Conservation (phyloP, 2,329 filamentous ascomycete genomes). For the Pseudogymnoascus sp. region DNA sequence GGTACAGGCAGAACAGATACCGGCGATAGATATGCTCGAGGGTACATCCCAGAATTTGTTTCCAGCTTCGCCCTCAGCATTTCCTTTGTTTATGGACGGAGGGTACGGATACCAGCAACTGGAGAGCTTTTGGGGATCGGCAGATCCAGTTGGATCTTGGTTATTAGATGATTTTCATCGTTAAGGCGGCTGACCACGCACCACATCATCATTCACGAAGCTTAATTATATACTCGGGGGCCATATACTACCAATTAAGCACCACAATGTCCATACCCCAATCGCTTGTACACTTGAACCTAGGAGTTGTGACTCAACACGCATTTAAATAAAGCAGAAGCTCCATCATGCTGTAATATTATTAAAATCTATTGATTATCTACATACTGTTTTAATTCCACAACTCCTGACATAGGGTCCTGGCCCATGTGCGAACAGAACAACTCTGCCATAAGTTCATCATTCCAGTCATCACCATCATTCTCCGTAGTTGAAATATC, state of each 20-base stretch:
- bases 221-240: not conserved
- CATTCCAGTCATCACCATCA: not conserved
- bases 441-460: not conserved
- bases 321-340: too few species aligned
- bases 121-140: conserved; percentile 3
- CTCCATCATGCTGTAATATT: not conserved
- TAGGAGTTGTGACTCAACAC: not conserved
- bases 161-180: conserved; percentile 5
- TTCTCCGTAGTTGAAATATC: not conserved
- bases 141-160: conserved; percentile 9
- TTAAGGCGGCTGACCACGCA: not conserved
- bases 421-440: not conserved
- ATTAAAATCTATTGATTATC: not conserved
- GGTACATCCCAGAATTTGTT: not conserved
- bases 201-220: not conserved
- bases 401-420: not conserved
- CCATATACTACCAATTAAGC: not conserved
- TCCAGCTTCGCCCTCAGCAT: not conserved
- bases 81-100: not conserved
- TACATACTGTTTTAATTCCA: not conserved
- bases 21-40: not conserved
- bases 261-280: too few species aligned
- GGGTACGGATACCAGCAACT: conserved; percentile 4
- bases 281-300: too few species aligned
- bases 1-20: not conserved